phyloP scores from a whole-genome alignment of 148 eudicot species.

The Agrostemma githago region DNA sequence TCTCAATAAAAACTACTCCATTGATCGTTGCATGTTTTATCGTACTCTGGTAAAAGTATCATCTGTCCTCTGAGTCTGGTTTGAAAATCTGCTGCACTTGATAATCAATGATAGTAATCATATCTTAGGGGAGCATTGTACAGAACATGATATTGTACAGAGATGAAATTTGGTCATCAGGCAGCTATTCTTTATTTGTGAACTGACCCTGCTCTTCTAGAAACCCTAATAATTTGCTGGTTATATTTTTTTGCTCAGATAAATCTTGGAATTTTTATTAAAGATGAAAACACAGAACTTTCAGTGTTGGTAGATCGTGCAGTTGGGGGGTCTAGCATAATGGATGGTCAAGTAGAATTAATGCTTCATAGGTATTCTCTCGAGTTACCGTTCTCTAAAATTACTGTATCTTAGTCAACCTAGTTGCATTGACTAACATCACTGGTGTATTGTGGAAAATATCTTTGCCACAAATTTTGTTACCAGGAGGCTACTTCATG shows the following conservation, averaged over 20 bases:
- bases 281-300: constrained; percentile 57
- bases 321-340: constrained; percentile 70
- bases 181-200: background rate
- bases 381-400: constrained; percentile 1
- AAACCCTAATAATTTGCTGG: background rate
- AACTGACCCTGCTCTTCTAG: background rate
- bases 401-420: background rate
- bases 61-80: background rate
- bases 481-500: constrained; percentile 64
- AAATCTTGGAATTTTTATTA: constrained; percentile 59
- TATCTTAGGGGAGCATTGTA: background rate
- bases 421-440: background rate
- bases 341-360: constrained; percentile 73
- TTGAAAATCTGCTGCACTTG: background rate
- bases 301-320: constrained; percentile 77
- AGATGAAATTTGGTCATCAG: background rate
- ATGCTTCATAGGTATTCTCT: constrained; percentile 69
- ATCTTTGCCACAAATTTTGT: constrained; percentile 3
- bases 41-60: background rate
- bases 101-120: background rate
- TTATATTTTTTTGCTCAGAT: constrained; percentile 32
- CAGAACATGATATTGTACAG: background rate
- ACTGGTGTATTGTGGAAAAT: constrained; percentile 8
- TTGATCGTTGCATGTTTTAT: background rate
- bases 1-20: background rate